These are phyloP conservation scores for Prosopis cineraria DNA, from an alignment of 306 rosid species.

Conservation along the genomic window DNA sequence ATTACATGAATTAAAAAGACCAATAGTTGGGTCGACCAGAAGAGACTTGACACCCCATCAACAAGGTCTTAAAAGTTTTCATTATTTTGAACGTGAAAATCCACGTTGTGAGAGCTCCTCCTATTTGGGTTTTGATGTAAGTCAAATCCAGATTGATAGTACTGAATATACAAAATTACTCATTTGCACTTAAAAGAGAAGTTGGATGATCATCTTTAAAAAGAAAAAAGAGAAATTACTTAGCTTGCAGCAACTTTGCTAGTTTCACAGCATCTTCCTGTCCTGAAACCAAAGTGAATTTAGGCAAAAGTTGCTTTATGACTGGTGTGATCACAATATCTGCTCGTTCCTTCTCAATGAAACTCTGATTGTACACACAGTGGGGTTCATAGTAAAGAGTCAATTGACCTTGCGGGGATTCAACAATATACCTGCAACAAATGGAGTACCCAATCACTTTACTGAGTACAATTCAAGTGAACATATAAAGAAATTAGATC, in stretches of 20 bases:
- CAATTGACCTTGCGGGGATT: conserved; percentile 59
- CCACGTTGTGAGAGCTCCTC: not conserved
- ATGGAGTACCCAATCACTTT: conserved; percentile 22
- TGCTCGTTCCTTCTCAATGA: conserved; percentile 68
- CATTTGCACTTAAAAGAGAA: conserved; percentile 4
- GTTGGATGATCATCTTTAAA: not conserved
- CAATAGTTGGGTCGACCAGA: not conserved
- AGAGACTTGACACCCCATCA: not conserved
- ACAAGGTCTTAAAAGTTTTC: not conserved
- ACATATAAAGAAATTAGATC: conserved; percentile 12
- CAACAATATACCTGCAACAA: conserved; percentile 68
- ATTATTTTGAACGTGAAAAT: not conserved
- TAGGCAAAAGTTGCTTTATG: conserved; percentile 82
- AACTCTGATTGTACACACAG: conserved; percentile 69
- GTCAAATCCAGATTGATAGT: not conserved
- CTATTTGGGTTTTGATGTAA: not conserved
- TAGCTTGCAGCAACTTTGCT: conserved; percentile 81
- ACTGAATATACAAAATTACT: too few species aligned
- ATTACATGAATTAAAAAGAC: conserved; percentile 8
- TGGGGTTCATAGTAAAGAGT: conserved; percentile 95
- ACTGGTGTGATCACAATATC: conserved; percentile 93
- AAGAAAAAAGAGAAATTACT: conserved; percentile 45
- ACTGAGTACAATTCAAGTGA: conserved; percentile 11
- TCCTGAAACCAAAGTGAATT: conserved; percentile 86
- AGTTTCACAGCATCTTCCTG: conserved; percentile 95